Conservation (phyloP, 2,329 filamentous ascomycete species). For the Colletotrichum sojae region DNA sequence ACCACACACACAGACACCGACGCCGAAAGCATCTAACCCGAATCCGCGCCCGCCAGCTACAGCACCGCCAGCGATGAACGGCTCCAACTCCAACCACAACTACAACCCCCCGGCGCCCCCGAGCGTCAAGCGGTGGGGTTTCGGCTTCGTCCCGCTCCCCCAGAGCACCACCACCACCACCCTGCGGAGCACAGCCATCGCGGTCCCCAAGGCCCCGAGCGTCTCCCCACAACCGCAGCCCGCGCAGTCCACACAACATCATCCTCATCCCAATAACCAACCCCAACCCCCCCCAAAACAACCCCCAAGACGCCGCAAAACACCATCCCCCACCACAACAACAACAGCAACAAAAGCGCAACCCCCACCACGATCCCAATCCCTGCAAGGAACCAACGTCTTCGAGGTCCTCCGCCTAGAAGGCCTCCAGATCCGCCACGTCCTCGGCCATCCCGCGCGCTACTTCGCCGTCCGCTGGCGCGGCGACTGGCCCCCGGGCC, state of each 20-base stretch:
- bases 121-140: too few species aligned
- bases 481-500: slow-evolving; percentile 68
- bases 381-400: slow-evolving; percentile 33
- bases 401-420: slow-evolving; percentile 63
- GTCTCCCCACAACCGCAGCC: slow-evolving; percentile 3
- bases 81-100: neutral
- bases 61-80: neutral
- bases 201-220: neutral
- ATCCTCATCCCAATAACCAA: neutral
- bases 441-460: slow-evolving; percentile 54
- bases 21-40: slow-evolving; percentile 2
- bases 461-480: slow-evolving; percentile 70
- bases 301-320: too few species aligned
- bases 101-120: neutral
- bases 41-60: slow-evolving; percentile 8
- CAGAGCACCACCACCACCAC: neutral
- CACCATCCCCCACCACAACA: neutral
- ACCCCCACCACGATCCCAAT: neutral
- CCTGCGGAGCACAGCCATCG: slow-evolving; percentile 12
- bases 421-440: slow-evolving; percentile 55
- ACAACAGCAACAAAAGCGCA: slow-evolving; percentile 8
- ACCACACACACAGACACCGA: neutral
- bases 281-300: neutral
- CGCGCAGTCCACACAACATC: slow-evolving; percentile 2
- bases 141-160: slow-evolving; percentile 27